Evolutionary conservation across 352 stramenopile species (phyloP), one percentile per base, ranked within the genome.

Genomic region (Pythium periplocum): DNA sequence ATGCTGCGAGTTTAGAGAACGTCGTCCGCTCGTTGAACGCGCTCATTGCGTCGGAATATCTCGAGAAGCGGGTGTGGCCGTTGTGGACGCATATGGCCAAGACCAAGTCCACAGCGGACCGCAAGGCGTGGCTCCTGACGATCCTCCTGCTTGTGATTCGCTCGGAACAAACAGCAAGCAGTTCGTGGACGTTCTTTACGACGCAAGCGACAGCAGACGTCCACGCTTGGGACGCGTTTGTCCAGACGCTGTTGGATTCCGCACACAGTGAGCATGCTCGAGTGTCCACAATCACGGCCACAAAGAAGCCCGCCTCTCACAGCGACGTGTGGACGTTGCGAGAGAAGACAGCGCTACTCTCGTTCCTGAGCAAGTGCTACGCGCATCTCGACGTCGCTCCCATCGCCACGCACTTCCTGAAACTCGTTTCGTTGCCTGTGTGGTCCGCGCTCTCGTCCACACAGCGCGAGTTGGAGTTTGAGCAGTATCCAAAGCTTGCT

Each of bases 311-410:
- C 11, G 39, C 2, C 40, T 31, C 45, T 37, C n/a, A n/a, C 42
- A 36, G 46, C 17, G 26, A 5, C 49, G 55, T 38, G 8, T 83
- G 71, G 65, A 70, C 69, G 37, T 48, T 84, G 10, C 66, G 66
- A 39, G 79, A 93, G 55, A 72, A 78, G 47, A 73, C 64, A 7
- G 58, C 63, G 33, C 51, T 93, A 3, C 62, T 75, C 10, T 78
- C 86, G 41, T 88, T 92, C 51, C 61, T 92, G 8, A 70, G 75
- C 33, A 51, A 66, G 33, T 81, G 75, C 62, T 89, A 84, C 50
- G 67, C 72, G 38, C 78, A 68, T 41, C 61, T 89, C 2, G 76
- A 92, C 1, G 57, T 87, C n/a, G 51, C 60, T 32, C 57, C 64
- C 3, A 64, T 92, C 30, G 75, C 75, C 6, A 10, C 63, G 39